A percentile compares a stretch with the other conserved stretches of the same genome.
Evolutionary conservation across 176 grass and related monocot species (phyloP).

Genomic region (Carex scoparia): DNA sequence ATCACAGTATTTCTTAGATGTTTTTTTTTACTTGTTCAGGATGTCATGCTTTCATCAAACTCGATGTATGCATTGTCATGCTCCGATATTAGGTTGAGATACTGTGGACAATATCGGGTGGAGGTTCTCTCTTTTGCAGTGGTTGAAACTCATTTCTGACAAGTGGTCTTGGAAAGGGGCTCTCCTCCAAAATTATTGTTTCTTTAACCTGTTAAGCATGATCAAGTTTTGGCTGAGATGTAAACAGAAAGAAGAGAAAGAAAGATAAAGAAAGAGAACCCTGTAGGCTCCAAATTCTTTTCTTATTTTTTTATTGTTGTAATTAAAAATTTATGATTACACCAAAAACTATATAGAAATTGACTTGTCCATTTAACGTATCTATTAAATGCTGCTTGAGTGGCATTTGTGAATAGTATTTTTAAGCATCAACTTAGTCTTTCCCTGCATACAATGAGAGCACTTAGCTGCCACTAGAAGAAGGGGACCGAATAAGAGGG

Average conservation of each 20-base stretch:
- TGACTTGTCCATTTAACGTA: not conserved
- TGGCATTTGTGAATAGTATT: not conserved
- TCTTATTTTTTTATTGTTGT: too few relatives aligned
- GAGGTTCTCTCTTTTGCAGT: slow-evolving; percentile 36
- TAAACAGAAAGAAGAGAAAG: too few relatives aligned
- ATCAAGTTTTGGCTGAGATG: too few relatives aligned
- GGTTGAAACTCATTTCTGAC: slow-evolving; percentile 62
- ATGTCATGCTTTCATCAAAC: slow-evolving; percentile 72
- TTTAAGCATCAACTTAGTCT: not conserved
- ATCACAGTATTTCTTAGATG: too few relatives aligned
- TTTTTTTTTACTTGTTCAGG: slow-evolving; percentile 13
- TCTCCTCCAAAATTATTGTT: not conserved
- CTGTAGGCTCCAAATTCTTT: too few relatives aligned
- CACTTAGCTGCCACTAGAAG: not conserved
- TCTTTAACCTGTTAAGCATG: too few relatives aligned
- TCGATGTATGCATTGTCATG: slow-evolving; percentile 81
- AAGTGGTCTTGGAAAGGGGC: slow-evolving; percentile 96
- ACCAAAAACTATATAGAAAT: not conserved
- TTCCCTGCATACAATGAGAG: not conserved
- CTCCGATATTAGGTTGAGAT: slow-evolving; percentile 70
- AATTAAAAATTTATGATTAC: too few relatives aligned
- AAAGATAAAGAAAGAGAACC: too few relatives aligned
- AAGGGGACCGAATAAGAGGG: not conserved
- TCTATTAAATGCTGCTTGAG: not conserved
- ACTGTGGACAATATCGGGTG: slow-evolving; percentile 53